phyloP scores from a whole-genome alignment of 805 yeast genomes.

The Yueomyces sinensis region DNA sequence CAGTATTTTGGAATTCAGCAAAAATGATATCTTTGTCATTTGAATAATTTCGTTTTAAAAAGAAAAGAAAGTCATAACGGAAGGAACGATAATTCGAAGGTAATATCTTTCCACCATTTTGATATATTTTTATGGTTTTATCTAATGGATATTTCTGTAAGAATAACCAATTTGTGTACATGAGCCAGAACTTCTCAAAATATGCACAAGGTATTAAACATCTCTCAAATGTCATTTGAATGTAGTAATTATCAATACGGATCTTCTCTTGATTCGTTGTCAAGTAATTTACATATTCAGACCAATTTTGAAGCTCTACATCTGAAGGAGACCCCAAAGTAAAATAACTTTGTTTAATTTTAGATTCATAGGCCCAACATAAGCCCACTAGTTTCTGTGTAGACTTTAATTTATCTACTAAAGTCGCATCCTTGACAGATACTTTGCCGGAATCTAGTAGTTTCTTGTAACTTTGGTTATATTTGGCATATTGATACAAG shows the following conservation, averaged over 20 bases:
- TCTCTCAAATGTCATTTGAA: conserved; percentile 50
- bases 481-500: conserved; percentile 75
- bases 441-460: conserved; percentile 12
- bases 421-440: conserved; percentile 31
- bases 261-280: conserved; percentile 23
- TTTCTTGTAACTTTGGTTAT: conserved; percentile 38
- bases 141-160: conserved; percentile 7
- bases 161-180: conserved; percentile 41
- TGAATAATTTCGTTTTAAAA: conserved; percentile 7
- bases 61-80: conserved; percentile 9
- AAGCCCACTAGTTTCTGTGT: conserved; percentile 41
- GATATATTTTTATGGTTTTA: conserved; percentile 32
- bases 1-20: conserved; percentile 5
- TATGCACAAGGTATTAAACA: conserved; percentile 57
- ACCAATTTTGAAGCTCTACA: conserved; percentile 44
- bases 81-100: conserved; percentile 16
- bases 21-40: conserved; percentile 5
- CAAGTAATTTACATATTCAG: conserved; percentile 44
- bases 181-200: conserved; percentile 52
- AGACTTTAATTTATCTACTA: conserved; percentile 28
- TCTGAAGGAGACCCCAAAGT: conserved; percentile 32
- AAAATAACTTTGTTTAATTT: conserved; percentile 45
- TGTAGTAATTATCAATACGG: conserved; percentile 18
- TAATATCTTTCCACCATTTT: conserved; percentile 35
- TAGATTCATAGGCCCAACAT: conserved; percentile 64